Conservation (phyloP, 108 stramenopile genomes). For the Conticribra weissflogii region DNA sequence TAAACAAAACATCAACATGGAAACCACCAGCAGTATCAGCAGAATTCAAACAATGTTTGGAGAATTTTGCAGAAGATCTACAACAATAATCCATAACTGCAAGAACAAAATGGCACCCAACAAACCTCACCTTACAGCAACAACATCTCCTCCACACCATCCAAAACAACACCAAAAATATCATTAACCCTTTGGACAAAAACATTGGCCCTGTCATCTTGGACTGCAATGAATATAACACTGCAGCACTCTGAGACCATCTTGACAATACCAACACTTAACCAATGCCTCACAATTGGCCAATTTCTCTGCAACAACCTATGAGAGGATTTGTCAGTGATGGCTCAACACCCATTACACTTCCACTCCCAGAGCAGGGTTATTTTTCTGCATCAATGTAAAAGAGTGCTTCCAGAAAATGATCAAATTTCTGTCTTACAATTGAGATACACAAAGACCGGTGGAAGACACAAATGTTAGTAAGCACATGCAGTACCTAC, state of each 20-base stretch:
- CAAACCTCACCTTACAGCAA: background rate
- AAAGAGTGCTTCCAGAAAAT: background rate
- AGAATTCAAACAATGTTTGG: background rate
- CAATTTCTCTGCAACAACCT: background rate
- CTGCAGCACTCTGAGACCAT: constrained; percentile 19
- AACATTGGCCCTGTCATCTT: constrained; percentile 1
- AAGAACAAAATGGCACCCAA: background rate
- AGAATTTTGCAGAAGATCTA: background rate
- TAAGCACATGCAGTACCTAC: background rate
- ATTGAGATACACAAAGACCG: background rate
- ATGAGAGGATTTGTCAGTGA: background rate
- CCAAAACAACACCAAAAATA: background rate
- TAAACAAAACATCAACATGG: background rate
- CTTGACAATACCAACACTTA: constrained; percentile 6
- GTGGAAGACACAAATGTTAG: background rate
- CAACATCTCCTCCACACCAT: background rate
- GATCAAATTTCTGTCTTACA: background rate
- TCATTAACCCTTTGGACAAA: background rate
- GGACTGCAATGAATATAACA: background rate
- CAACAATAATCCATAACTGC: background rate
- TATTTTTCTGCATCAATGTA: background rate
- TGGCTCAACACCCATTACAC: too few relatives aligned
- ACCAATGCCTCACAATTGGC: background rate
- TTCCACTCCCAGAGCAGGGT: background rate
- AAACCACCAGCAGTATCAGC: background rate